phyloP scores from a whole-genome alignment of 108 stramenopile genomes.

The Schizochytrium sp. region DNA sequence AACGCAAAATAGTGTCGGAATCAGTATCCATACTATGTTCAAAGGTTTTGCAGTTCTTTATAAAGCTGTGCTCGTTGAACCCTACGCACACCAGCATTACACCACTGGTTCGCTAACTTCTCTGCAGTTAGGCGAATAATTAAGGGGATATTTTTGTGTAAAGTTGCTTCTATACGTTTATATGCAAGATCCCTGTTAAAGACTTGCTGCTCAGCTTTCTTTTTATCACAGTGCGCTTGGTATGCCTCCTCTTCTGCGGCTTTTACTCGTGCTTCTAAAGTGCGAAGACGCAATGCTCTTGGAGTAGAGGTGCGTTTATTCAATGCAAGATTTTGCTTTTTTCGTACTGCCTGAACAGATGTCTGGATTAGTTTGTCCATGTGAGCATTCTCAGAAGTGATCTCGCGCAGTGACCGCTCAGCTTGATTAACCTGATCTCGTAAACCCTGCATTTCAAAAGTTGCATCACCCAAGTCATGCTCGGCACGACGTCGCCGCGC shows the following conservation, averaged over 20 bases:
- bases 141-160: too few species aligned
- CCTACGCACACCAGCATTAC: too few species aligned
- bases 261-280: constrained; percentile 20
- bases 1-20: too few species aligned
- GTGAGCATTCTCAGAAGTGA: neutral
- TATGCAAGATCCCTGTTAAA: too few species aligned
- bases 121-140: too few species aligned
- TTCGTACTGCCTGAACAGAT: constrained; percentile 13
- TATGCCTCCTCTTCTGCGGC: neutral
- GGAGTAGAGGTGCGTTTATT: neutral
- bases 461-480: constrained; percentile 10
- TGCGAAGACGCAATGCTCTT: neutral
- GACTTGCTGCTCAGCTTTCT: constrained; percentile 26
- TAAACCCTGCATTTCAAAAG: constrained; percentile 28
- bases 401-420: neutral
- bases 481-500: constrained; percentile 3
- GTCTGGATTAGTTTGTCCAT: constrained; percentile 35
- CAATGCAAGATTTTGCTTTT: neutral
- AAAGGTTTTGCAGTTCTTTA: too few species aligned
- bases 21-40: too few species aligned
- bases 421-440: neutral
- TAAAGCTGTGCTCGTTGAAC: too few species aligned
- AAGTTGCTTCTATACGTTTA: too few species aligned
- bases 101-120: too few species aligned
- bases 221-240: neutral